These are phyloP conservation scores for Schoenoplectus triqueter DNA, from an alignment of 202 grass and related monocot species.

Conservation along the genomic window DNA sequence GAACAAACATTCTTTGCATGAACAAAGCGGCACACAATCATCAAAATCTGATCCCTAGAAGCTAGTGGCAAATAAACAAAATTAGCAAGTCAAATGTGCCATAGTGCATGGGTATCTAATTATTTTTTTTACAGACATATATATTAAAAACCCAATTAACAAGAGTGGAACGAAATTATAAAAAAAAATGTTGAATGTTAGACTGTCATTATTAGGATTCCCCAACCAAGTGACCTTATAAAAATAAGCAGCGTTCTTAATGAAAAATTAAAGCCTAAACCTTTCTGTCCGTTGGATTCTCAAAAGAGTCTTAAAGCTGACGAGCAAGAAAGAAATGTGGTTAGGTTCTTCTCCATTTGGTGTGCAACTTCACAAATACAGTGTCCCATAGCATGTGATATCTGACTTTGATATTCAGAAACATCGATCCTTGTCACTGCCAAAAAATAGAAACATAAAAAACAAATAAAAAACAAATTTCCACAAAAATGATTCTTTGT, in stretches of 20 bases:
- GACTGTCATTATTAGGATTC: constrained; percentile 14
- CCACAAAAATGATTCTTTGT: neutral
- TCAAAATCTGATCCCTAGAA: neutral
- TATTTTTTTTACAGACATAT: neutral
- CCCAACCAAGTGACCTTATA: constrained; percentile 35
- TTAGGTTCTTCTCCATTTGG: constrained; percentile 24
- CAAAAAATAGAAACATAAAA: neutral
- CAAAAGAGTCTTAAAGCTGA: constrained; percentile 10
- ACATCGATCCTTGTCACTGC: neutral
- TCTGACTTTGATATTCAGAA: neutral
- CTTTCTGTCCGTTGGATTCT: constrained; percentile 23
- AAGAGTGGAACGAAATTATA: neutral
- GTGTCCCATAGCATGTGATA: neutral
- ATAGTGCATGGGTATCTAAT: neutral
- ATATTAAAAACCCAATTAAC: neutral
- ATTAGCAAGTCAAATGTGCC: constrained; percentile 17
- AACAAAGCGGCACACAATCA: neutral
- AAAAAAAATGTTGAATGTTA: neutral
- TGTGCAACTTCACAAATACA: neutral
- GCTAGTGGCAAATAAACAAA: neutral
- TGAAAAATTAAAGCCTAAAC: constrained; percentile 3
- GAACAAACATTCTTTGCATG: neutral
- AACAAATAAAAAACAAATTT: neutral
- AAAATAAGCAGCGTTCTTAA: neutral
- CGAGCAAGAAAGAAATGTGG: neutral